Percentiles rank a stretch among this genome's conserved stretches.
Conservation (phyloP, 2,329 filamentous ascomycete genomes). For the Exserohilum rostratum region DNA sequence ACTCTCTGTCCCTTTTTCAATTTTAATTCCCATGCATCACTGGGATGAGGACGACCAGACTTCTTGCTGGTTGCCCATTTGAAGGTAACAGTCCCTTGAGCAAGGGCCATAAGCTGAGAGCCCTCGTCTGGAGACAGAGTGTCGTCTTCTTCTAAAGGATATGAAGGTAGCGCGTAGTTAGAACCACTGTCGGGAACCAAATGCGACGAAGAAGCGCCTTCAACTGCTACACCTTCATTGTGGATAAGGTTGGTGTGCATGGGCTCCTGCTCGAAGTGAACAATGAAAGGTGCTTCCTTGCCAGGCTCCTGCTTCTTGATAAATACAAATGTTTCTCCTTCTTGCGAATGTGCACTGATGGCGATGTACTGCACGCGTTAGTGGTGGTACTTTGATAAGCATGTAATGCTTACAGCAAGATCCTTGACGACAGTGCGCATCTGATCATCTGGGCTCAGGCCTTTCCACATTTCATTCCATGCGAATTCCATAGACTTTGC, state of each 20-base stretch:
- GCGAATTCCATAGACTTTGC: conserved; percentile 11
- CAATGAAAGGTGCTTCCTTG: conserved; percentile 21
- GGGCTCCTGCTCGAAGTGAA: conserved; percentile 24
- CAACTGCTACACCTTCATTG: background rate
- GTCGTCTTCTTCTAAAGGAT: background rate
- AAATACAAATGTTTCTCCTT: conserved; percentile 33
- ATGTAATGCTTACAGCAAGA: conserved; percentile 25
- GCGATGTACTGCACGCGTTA: conserved; percentile 28
- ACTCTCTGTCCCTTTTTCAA: conserved; percentile 32
- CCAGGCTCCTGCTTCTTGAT: conserved; percentile 28
- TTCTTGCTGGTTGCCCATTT: conserved; percentile 30
- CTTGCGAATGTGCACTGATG: conserved; percentile 27
- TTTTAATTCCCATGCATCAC: conserved; percentile 33
- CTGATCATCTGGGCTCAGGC: background rate
- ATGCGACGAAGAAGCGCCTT: background rate
- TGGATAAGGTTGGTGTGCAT: conserved; percentile 15
- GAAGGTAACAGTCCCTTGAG: conserved; percentile 5
- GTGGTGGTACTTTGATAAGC: background rate
- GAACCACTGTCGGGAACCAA: background rate
- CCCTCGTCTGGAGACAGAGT: background rate
- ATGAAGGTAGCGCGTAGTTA: background rate
- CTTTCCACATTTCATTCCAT: conserved; percentile 30
- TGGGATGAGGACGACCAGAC: conserved; percentile 27
- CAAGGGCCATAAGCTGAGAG: background rate
- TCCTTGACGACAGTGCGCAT: conserved; percentile 10